Base-by-base conservation (phyloP, 2,329 filamentous ascomycete species). In the Aspergillus arachidicola region DNA sequence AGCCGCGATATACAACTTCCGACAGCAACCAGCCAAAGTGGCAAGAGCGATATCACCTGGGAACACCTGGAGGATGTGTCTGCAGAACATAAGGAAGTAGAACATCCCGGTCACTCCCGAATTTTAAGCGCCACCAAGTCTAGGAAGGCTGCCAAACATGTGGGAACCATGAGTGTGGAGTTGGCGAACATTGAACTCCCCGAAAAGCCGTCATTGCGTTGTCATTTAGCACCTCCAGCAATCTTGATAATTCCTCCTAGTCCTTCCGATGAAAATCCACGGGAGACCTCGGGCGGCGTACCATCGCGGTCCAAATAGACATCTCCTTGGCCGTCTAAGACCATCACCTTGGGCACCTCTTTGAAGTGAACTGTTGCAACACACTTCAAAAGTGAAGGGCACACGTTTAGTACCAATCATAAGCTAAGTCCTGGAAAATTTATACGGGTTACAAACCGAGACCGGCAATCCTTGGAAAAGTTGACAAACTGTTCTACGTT, bases 41-140 rank as follows among this genome's bases (percentile, higher is more conserved):
- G 68, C 56, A 46, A 64, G 36, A 57, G 67, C 23, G 19, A 51
- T 28, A 14, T 61, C 16, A 55, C 61, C 21, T 71, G 64, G 67
- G 67, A 63, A 46, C 64, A 68, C 4, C 26, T 64, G 7, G 65
- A 67, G 56, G 50, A 64, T 11, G 41, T 45, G 9, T 34, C 28
- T n/a, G 38, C 34, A 38, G 14, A 58, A 21, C 46, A 34, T 34
- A 28, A 10, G 21, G 26, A 34, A 38, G 21, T 19, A 36, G 48
- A 28, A 19, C 6, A 21, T 36, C 21, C n/a, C 14, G 32, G n/a
- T 28, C 11, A 26, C 10, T 23, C 34, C n/a, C n/a, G 6, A 3
- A 30, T 36, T 30, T 9, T 12, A 21, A 32, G 43, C 11, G 5
- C 23, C 45, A 23, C 14, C 53, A 51, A 30, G 4, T 21, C 53